Percentiles rank a stretch among this genome's conserved stretches.
Conservation (phyloP, 176 grass and related monocot genomes). For the Neostapfia colusana region DNA sequence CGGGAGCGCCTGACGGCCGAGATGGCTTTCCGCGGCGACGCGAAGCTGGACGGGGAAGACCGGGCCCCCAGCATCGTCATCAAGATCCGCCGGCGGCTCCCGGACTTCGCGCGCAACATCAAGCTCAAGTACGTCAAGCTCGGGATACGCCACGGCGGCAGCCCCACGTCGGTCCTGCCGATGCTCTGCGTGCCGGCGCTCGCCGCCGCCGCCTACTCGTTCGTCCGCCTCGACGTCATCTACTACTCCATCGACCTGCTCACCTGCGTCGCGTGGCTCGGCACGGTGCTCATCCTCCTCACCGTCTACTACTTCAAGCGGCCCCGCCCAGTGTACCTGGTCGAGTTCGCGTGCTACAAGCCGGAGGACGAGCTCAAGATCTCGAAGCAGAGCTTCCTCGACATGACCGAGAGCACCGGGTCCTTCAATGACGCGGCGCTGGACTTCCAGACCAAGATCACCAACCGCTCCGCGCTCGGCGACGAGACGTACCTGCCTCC, state of each 20-base stretch:
- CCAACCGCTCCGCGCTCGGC: conserved; percentile 56
- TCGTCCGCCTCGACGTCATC: conserved; percentile 56
- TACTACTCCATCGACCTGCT: conserved; percentile 63
- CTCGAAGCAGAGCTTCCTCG: conserved; percentile 59
- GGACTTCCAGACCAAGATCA: conserved; percentile 76
- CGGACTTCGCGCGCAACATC: conserved; percentile 68
- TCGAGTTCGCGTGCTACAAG: conserved; percentile 77
- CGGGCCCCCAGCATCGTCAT: conserved; percentile 57
- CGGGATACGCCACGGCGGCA: conserved; percentile 55
- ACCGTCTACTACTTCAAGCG: conserved; percentile 67
- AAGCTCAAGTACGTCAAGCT: conserved; percentile 82
- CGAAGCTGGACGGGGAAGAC: not conserved
- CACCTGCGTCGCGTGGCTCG: conserved; percentile 58
- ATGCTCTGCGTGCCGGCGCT: conserved; percentile 52
- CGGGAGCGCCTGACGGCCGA: conserved; percentile 69
- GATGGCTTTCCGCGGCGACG: conserved; percentile 54
- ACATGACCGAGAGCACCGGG: conserved; percentile 63
- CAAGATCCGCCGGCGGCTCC: conserved; percentile 67
- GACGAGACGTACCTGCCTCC: conserved; percentile 70
- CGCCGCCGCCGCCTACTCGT: conserved; percentile 41
- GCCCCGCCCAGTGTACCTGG: conserved; percentile 66
- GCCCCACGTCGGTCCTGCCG: conserved; percentile 47
- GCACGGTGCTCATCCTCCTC: conserved; percentile 48
- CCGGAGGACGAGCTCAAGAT: conserved; percentile 61
- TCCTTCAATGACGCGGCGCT: conserved; percentile 52